Conservation (phyloP, 768 basidiomycete genomes). For the Dacryopinax primogenitus region DNA sequence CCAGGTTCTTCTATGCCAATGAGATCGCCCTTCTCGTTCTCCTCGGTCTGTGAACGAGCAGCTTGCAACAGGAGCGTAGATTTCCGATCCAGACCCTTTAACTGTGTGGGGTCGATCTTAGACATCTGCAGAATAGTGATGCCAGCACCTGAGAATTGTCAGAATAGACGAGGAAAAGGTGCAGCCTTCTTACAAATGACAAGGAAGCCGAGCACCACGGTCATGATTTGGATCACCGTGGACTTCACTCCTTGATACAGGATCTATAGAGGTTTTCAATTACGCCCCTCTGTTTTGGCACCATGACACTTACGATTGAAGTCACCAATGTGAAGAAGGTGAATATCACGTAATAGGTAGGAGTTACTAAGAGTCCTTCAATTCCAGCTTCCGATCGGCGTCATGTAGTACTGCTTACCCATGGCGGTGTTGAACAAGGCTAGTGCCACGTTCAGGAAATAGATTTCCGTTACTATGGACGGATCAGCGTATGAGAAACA, state of each 20-base stretch:
- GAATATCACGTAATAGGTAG: slow-evolving; percentile 33
- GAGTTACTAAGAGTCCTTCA: slow-evolving; percentile 18
- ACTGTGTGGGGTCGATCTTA: slow-evolving; percentile 73
- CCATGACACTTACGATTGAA: slow-evolving; percentile 7
- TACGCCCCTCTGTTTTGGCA: not conserved
- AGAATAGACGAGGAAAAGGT: not conserved
- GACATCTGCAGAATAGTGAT: slow-evolving; percentile 94
- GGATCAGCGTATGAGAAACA: slow-evolving; percentile 12
- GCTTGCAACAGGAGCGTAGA: slow-evolving; percentile 85
- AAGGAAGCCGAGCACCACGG: slow-evolving; percentile 83
- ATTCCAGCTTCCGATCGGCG: not conserved
- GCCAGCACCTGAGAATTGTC: slow-evolving; percentile 39
- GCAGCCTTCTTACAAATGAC: slow-evolving; percentile 46
- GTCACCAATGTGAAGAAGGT: slow-evolving; percentile 33
- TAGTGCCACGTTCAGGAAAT: slow-evolving; percentile 89
- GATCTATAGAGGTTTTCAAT: slow-evolving; percentile 35
- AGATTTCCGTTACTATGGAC: slow-evolving; percentile 67
- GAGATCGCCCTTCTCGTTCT: slow-evolving; percentile 54
- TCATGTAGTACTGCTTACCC: slow-evolving; percentile 18
- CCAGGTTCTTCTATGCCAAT: slow-evolving; percentile 75
- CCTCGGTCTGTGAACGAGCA: slow-evolving; percentile 56
- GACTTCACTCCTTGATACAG: slow-evolving; percentile 84
- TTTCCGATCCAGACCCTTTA: slow-evolving; percentile 67
- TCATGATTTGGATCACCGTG: slow-evolving; percentile 64
- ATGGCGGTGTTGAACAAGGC: slow-evolving; percentile 70